phyloP scores from a whole-genome alignment of 2,329 filamentous ascomycete genomes.

The Shiraia bambusicola region DNA sequence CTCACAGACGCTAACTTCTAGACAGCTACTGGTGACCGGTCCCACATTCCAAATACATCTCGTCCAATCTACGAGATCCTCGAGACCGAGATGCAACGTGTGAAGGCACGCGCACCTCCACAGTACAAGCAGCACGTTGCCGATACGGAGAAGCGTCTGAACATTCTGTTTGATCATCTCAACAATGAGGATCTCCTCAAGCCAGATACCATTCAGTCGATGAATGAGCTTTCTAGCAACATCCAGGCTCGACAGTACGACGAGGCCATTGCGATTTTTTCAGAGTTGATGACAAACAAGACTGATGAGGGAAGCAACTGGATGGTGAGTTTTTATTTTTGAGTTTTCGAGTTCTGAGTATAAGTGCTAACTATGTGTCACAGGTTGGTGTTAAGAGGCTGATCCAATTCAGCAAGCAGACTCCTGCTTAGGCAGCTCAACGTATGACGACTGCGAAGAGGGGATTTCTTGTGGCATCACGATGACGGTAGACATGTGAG shows the following conservation, averaged over 20 bases:
- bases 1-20: slow-evolving; percentile 21
- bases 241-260: slow-evolving; percentile 49
- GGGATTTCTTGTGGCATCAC: not conserved
- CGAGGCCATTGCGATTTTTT: slow-evolving; percentile 47
- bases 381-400: slow-evolving; percentile 43
- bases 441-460: not conserved
- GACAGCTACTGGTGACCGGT: slow-evolving; percentile 73
- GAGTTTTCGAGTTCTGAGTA: not conserved
- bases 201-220: slow-evolving; percentile 70
- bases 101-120: slow-evolving; percentile 81
- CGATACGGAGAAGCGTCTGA: slow-evolving; percentile 89
- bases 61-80: slow-evolving; percentile 80
- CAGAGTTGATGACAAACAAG: slow-evolving; percentile 51
- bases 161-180: slow-evolving; percentile 92
- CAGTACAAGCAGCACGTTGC: slow-evolving; percentile 86
- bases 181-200: slow-evolving; percentile 93
- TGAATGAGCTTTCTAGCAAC: slow-evolving; percentile 57
- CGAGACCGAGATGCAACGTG: slow-evolving; percentile 80
- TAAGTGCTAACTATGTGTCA: slow-evolving; percentile 6
- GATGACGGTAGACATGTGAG: not conserved
- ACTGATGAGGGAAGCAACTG: slow-evolving; percentile 53
- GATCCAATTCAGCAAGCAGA: slow-evolving; percentile 43
- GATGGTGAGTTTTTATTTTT: slow-evolving; percentile 49
- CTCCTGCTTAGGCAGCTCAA: slow-evolving; percentile 16
- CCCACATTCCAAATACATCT: slow-evolving; percentile 78